A percentile compares a stretch with the other conserved stretches of the same genome.
phyloP scores from a whole-genome alignment of 2,329 filamentous ascomycete genomes.

The Xylaria sp. region DNA sequence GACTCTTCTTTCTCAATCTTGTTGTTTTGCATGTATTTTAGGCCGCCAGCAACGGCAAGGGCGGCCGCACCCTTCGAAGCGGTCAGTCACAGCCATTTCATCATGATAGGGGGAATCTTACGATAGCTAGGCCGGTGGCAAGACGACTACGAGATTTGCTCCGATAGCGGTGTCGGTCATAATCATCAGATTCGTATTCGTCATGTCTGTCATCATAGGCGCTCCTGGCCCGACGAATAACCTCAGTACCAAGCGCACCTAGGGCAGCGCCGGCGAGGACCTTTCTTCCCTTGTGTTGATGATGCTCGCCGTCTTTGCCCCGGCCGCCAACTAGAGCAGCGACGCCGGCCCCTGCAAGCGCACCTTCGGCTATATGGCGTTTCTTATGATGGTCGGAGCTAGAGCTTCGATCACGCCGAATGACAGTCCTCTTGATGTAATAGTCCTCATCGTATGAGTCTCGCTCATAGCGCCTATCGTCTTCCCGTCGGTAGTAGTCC shows the following conservation, averaged over 20 bases:
- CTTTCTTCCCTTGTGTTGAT: conserved; percentile 65
- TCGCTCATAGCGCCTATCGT: conserved; percentile 52
- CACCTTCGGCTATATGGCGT: conserved; percentile 71
- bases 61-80: conserved; percentile 60
- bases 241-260: conserved; percentile 70
- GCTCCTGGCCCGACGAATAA: conserved; percentile 67
- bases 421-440: conserved; percentile 57
- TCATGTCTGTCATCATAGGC: conserved; percentile 66
- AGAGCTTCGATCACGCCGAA: conserved; percentile 62
- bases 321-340: conserved; percentile 67
- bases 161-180: conserved; percentile 53
- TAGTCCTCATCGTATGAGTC: conserved; percentile 58
- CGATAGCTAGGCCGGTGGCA: conserved; percentile 70
- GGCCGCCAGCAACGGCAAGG: conserved; percentile 71
- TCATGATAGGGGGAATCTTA: conserved; percentile 46
- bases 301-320: conserved; percentile 60
- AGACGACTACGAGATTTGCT: conserved; percentile 55
- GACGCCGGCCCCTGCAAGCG: conserved; percentile 69
- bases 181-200: conserved; percentile 46
- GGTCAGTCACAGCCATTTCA: conserved; percentile 8
- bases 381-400: conserved; percentile 63
- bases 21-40: conserved; percentile 70
- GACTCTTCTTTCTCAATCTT: conserved; percentile 69
- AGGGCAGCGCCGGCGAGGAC: conserved; percentile 70
- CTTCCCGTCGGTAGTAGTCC: conserved; percentile 40